phyloP scores from a whole-genome alignment of 192 early-diverging fungal species.

The Coemansia sp. region DNA sequence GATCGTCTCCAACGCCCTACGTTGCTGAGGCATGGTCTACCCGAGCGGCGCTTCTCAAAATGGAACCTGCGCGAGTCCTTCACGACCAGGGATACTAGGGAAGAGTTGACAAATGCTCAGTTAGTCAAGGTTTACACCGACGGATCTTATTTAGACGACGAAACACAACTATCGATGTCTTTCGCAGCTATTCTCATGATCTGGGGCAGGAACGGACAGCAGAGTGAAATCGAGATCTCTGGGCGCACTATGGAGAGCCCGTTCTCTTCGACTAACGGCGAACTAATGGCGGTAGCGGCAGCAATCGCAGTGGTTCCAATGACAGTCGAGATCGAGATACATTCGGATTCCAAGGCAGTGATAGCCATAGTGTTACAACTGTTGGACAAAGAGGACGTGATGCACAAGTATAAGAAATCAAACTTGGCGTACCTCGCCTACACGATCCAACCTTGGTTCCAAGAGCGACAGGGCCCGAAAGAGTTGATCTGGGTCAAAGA shows the following conservation, averaged over 20 bases:
- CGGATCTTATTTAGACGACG: no score
- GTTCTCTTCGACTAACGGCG: constrained; percentile 10
- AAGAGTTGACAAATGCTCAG: no score
- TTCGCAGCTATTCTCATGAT: background rate
- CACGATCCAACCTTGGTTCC: background rate
- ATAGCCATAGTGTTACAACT: background rate
- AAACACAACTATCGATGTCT: no score
- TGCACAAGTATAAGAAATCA: background rate
- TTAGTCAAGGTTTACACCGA: no score
- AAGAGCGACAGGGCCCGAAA: background rate
- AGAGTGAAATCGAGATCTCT: background rate
- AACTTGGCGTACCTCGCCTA: background rate
- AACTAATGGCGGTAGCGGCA: constrained; percentile 12
- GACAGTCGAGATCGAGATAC: no score
- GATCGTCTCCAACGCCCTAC: no score
- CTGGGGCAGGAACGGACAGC: background rate
- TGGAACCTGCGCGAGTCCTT: no score
- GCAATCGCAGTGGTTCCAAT: constrained; percentile 1
- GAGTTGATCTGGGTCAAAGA: background rate
- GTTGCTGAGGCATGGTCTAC: no score
- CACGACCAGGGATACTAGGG: no score
- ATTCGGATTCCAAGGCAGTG: background rate
- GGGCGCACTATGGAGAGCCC: constrained; percentile 6
- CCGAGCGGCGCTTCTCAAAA: no score
- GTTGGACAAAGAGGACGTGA: background rate